Conservation (phyloP, 345 rosid species). For the Corymbia maculata region DNA sequence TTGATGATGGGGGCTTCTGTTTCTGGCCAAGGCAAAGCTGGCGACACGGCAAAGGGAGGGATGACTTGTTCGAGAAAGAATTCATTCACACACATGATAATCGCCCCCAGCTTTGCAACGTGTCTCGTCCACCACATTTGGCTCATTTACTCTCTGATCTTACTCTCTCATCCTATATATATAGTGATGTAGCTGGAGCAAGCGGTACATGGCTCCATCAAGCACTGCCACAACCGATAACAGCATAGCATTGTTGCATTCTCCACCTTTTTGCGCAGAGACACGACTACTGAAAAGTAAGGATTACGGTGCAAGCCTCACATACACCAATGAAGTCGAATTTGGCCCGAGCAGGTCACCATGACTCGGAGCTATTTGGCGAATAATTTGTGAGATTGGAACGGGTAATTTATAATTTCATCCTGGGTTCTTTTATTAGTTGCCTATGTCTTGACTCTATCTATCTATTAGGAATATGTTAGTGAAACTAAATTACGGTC, state of each 20-base stretch:
- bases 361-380: not conserved
- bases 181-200: not conserved
- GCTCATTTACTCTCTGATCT: not conserved
- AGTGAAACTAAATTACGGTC: not conserved
- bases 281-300: not conserved
- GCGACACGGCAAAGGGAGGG: not conserved
- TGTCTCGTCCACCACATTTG: not conserved
- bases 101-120: not conserved
- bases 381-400: not conserved
- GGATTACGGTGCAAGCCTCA: not conserved
- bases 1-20: not conserved
- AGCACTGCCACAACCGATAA: not conserved
- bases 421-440: not conserved
- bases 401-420: too few relatives aligned
- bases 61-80: not conserved
- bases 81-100: not conserved
- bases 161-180: too few relatives aligned
- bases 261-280: not conserved
- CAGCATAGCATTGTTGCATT: not conserved
- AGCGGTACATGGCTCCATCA: not conserved
- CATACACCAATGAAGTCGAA: not conserved
- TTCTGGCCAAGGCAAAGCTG: not conserved
- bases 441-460: not conserved
- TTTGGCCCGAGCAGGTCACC: not conserved
- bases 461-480: not conserved